These are phyloP conservation scores for Zymoseptoria passerinii DNA, from an alignment of 2,329 filamentous ascomycete species.

Conservation along the genomic window DNA sequence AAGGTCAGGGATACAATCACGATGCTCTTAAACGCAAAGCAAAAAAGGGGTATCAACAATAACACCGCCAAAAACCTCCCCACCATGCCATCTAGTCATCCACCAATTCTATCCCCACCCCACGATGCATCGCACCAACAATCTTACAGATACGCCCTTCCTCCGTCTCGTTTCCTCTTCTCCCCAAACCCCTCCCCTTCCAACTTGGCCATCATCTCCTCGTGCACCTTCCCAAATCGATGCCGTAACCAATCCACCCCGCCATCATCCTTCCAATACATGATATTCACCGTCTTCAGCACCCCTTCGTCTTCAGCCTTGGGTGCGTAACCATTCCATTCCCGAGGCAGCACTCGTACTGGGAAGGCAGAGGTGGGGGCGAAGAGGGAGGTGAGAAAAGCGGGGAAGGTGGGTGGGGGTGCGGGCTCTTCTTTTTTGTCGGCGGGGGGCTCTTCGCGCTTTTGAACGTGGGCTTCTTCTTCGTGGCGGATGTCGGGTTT, in stretches of 20 bases:
- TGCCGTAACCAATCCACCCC: background rate
- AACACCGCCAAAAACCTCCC: too few relatives aligned
- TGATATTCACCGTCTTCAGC: background rate
- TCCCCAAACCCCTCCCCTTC: background rate
- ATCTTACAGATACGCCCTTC: background rate
- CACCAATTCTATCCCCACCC: too few relatives aligned
- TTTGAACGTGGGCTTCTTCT: background rate
- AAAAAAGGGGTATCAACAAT: too few relatives aligned
- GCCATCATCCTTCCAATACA: background rate
- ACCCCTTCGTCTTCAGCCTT: background rate
- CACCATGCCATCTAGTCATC: too few relatives aligned
- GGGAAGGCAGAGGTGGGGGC: background rate
- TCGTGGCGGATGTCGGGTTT: background rate
- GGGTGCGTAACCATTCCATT: background rate
- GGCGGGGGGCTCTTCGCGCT: too few relatives aligned
- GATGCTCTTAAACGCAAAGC: too few relatives aligned
- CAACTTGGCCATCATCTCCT: background rate
- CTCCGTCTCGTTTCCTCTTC: background rate
- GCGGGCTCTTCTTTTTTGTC: too few relatives aligned
- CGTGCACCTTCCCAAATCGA: background rate
- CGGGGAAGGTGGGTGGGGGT: background rate
- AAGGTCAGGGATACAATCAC: too few relatives aligned
- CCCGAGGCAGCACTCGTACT: background rate
- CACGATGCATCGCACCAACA: too few relatives aligned
- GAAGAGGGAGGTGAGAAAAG: background rate